Percentiles rank a stretch among this genome's conserved stretches.
Evolutionary conservation across 2,329 filamentous ascomycete species (phyloP).

Genomic region (Blastomyces emzantsi): DNA sequence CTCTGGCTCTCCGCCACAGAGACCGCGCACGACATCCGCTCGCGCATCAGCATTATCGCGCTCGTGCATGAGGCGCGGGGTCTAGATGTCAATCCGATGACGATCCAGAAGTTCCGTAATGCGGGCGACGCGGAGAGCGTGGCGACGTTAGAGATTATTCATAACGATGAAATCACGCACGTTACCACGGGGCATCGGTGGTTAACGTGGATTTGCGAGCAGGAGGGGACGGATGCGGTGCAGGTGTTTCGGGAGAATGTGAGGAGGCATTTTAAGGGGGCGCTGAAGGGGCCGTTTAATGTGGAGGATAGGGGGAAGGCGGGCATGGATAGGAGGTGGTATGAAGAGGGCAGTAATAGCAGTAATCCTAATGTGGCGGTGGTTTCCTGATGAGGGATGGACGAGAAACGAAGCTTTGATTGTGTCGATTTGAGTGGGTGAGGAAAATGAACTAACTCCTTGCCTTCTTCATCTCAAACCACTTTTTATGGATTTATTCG

Average conservation of each 20-base stretch:
- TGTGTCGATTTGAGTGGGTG: not conserved
- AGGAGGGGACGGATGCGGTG: slow-evolving; percentile 39
- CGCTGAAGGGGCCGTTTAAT: slow-evolving; percentile 40
- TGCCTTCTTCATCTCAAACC: not conserved
- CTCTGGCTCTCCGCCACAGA: slow-evolving; percentile 38
- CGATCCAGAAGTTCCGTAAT: slow-evolving; percentile 40
- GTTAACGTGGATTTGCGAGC: slow-evolving; percentile 41
- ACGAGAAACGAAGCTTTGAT: not conserved
- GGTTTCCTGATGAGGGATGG: not conserved
- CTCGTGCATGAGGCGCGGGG: slow-evolving; percentile 43
- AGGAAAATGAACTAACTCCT: not conserved
- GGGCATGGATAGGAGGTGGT: slow-evolving; percentile 39
- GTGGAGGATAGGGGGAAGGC: slow-evolving; percentile 37
- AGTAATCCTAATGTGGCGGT: not conserved
- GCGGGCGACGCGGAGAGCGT: slow-evolving; percentile 37
- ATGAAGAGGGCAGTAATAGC: slow-evolving; percentile 23
- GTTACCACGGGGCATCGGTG: slow-evolving; percentile 42
- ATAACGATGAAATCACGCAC: slow-evolving; percentile 43
- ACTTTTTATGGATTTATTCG: not conserved
- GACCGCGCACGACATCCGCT: slow-evolving; percentile 38
- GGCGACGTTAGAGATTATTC: slow-evolving; percentile 36
- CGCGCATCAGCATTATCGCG: slow-evolving; percentile 40
- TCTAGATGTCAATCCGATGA: slow-evolving; percentile 41
- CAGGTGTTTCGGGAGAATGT: slow-evolving; percentile 40
- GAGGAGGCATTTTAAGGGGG: slow-evolving; percentile 35